Evolutionary conservation across 495 filamentous ascomycete species (phyloP).

Genomic region (Pseudoneurospora amorphoporcata): DNA sequence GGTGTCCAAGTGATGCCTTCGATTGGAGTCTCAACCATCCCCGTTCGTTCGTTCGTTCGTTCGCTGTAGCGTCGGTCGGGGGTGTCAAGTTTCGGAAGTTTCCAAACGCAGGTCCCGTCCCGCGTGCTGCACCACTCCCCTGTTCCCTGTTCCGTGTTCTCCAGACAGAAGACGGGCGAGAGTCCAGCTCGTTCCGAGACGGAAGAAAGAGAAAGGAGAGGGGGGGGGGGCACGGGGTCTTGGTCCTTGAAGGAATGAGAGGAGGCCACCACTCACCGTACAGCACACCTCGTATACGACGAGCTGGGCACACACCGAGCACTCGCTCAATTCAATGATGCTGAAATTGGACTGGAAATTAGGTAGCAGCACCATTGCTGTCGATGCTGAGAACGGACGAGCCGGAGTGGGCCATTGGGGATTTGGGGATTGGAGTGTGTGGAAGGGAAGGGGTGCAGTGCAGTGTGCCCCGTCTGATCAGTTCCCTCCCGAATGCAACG

Average conservation of each 20-base stretch:
- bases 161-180: not conserved
- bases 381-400: not conserved
- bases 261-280: not conserved
- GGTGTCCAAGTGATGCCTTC: not conserved
- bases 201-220: too few relatives aligned
- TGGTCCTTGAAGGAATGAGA: not conserved
- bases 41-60: not conserved
- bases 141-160: not conserved
- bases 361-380: not conserved
- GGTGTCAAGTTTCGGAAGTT: not conserved
- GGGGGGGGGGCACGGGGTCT: not conserved
- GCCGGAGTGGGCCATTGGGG: too few relatives aligned
- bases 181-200: not conserved
- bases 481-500: not conserved
- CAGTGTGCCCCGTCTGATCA: not conserved
- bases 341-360: not conserved
- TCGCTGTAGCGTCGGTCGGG: not conserved
- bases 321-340: not conserved
- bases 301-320: not conserved
- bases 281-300: not conserved
- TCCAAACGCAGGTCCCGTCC: not conserved
- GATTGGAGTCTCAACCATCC: not conserved
- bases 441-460: not conserved
- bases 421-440: too few relatives aligned
- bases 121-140: not conserved